Conservation (phyloP, 2,329 filamentous ascomycete species). For the Diplodia corticola region DNA sequence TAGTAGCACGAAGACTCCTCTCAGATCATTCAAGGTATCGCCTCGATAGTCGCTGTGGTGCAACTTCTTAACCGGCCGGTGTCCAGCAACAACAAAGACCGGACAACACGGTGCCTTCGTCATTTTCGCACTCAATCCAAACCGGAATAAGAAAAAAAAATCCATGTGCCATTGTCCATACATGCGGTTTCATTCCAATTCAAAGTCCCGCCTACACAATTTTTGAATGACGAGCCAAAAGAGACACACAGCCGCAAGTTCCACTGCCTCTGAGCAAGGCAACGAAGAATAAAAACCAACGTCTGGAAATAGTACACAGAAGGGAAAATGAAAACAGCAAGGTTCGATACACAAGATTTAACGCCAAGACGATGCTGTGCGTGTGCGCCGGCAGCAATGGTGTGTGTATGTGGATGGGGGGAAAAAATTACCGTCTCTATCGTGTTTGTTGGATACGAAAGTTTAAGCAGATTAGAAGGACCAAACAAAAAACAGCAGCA, state of each 20-base stretch:
- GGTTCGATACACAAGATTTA: background rate
- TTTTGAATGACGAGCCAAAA: background rate
- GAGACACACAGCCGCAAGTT: background rate
- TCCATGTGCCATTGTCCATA: background rate
- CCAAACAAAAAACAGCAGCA: background rate
- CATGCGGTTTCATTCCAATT: background rate
- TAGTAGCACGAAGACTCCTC: too few relatives aligned
- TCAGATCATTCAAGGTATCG: too few relatives aligned
- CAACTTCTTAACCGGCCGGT: too few relatives aligned
- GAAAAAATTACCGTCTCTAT: background rate
- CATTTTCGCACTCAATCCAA: background rate
- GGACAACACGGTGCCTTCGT: background rate
- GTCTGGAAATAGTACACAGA: background rate
- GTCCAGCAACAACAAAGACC: background rate
- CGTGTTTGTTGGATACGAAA: background rate
- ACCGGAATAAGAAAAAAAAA: background rate
- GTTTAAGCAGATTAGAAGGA: background rate
- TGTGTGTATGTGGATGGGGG: background rate
- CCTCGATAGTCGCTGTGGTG: too few relatives aligned
- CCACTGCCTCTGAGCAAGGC: background rate
- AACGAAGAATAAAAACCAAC: background rate
- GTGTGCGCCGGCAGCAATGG: background rate
- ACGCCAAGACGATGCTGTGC: slow-evolving; percentile 12
- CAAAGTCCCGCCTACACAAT: background rate
- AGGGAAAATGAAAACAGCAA: background rate